phyloP scores from a whole-genome alignment of 345 rosid species.

The Abelmoschus esculentus region DNA sequence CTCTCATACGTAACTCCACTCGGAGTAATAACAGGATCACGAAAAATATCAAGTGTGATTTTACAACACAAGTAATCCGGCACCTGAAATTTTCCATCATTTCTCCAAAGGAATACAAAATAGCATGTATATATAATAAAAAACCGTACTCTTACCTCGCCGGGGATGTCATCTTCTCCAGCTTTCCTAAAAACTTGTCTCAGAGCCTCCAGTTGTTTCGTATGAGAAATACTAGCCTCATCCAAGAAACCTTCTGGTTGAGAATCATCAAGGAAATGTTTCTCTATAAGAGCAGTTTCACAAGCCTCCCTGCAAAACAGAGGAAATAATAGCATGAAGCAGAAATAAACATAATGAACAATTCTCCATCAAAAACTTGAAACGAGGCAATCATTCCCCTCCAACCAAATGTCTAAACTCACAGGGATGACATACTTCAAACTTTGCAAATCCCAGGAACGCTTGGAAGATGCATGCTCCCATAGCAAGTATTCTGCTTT shows the following conservation, averaged over 20 bases:
- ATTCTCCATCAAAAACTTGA: not conserved
- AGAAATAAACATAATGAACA: conserved; percentile 5
- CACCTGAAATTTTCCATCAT: conserved; percentile 40
- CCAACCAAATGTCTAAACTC: conserved; percentile 20
- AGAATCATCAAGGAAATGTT: conserved; percentile 40
- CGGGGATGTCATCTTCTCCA: conserved; percentile 53
- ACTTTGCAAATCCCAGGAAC: conserved; percentile 64
- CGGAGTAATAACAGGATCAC: conserved; percentile 87
- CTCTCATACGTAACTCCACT: conserved; percentile 88
- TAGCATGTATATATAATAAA: not conserved
- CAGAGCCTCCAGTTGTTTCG: conserved; percentile 43
- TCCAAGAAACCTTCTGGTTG: conserved; percentile 47
- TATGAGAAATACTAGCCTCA: conserved; percentile 30
- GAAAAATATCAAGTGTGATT: conserved; percentile 78
- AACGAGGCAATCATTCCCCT: not conserved
- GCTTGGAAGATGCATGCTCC: conserved; percentile 59
- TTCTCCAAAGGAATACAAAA: not conserved
- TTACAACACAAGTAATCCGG: conserved; percentile 87
- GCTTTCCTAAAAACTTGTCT: conserved; percentile 56
- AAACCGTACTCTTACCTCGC: conserved; percentile 37
- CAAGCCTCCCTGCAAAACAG: conserved; percentile 60
- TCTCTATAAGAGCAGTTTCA: conserved; percentile 66
- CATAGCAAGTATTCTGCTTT: conserved; percentile 78
- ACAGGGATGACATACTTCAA: conserved; percentile 65
- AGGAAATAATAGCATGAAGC: conserved; percentile 14